Conservation (phyloP, 2,329 filamentous ascomycete genomes). For the Daldinia sp. region DNA sequence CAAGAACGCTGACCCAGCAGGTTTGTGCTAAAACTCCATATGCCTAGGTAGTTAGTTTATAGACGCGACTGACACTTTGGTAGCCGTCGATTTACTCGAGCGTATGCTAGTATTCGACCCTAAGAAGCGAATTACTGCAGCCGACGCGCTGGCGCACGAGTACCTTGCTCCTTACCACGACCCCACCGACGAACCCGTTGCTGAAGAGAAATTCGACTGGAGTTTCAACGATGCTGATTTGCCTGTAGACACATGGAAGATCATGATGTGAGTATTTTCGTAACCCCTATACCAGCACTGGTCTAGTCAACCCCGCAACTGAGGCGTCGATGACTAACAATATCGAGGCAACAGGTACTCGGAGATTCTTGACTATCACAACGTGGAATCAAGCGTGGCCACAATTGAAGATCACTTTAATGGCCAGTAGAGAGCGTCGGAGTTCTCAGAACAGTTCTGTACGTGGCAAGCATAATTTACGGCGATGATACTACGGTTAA, state of each 20-base stretch:
- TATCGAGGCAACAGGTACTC: conserved; percentile 76
- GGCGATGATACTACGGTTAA: conserved; percentile 39
- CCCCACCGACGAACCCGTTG: conserved; percentile 92
- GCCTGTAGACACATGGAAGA: conserved; percentile 99
- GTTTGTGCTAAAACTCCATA: conserved; percentile 54
- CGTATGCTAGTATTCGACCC: conserved; percentile 98
- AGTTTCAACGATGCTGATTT: conserved; percentile 98
- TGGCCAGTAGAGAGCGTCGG: conserved; percentile 47
- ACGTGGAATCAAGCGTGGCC: conserved; percentile 70
- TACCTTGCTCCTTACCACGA: conserved; percentile 98
- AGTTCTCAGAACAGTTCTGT: conserved; percentile 26
- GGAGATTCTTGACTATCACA: conserved; percentile 98
- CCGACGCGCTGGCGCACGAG: conserved; percentile 85
- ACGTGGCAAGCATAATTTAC: conserved; percentile 34
- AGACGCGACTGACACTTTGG: conserved; percentile 40
- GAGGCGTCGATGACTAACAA: conserved; percentile 35
- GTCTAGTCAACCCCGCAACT: neutral
- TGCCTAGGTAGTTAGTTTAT: neutral
- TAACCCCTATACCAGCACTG: neutral
- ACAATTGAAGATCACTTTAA: conserved; percentile 53
- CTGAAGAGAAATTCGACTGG: conserved; percentile 99
- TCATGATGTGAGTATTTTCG: conserved; percentile 85
- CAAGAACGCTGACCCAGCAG: conserved; percentile 88
- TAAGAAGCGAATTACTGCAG: conserved; percentile 90
- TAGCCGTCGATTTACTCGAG: conserved; percentile 92